Conservation (phyloP, 257 asterid species). For the Solanum sparsipilum region DNA sequence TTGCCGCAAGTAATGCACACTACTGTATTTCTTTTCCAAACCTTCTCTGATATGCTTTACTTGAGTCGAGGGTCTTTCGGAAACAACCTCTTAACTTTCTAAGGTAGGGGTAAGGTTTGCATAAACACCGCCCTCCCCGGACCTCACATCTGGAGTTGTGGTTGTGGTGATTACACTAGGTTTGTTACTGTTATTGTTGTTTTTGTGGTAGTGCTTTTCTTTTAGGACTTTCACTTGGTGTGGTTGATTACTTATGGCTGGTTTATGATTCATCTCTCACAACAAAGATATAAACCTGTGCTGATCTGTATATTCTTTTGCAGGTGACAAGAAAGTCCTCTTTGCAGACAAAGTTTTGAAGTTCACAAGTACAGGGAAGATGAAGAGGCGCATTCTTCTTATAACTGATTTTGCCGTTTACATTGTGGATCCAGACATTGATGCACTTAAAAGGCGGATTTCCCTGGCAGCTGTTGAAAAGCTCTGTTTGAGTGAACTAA, state of each 20-base stretch:
- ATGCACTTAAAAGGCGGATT: conserved; percentile 78
- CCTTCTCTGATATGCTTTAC: not conserved
- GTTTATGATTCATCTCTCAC: not conserved
- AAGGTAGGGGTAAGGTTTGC: not conserved
- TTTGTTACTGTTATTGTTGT: not conserved
- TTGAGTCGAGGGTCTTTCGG: not conserved
- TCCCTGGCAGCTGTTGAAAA: conserved; percentile 94
- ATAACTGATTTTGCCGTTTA: conserved; percentile 80
- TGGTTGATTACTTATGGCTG: not conserved
- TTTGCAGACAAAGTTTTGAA: conserved; percentile 85
- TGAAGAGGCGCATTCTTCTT: conserved; percentile 62
- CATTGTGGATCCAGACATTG: conserved; percentile 63
- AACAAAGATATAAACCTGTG: not conserved
- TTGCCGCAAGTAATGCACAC: not conserved
- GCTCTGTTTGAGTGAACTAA: conserved; percentile 70
- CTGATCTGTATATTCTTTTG: not conserved
- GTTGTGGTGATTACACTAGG: not conserved
- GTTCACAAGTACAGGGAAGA: conserved; percentile 86
- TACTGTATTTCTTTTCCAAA: not conserved
- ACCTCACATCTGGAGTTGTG: not conserved
- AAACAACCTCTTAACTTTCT: not conserved
- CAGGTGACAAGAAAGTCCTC: conserved; percentile 79
- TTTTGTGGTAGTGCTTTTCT: not conserved
- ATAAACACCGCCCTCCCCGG: not conserved
- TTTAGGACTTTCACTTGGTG: not conserved